A percentile compares a stretch with the other conserved stretches of the same genome.
Conservation (phyloP, 192 early-diverging fungal genomes). For the Backusella liffmaniae region DNA sequence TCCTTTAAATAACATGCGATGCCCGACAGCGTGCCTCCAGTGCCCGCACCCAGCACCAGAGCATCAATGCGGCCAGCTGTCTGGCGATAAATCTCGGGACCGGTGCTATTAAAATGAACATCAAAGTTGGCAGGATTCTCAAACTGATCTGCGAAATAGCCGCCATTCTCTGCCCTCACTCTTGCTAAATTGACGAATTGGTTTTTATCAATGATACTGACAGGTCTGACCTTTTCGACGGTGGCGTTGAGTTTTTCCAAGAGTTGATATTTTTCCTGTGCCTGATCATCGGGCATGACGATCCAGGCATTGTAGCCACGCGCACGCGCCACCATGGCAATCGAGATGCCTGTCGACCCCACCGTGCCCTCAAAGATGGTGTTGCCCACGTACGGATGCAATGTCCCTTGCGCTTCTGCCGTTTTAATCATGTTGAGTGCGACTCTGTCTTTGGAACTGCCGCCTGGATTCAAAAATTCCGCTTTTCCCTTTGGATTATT, state of each 20-base stretch:
- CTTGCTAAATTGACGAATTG: conserved; percentile 94
- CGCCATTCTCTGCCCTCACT: conserved; percentile 62
- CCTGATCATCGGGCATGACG: conserved; percentile 95
- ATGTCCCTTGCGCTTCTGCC: conserved; percentile 67
- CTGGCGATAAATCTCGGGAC: conserved; percentile 85
- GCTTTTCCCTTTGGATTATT: conserved; percentile 40
- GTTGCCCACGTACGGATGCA: conserved; percentile 71
- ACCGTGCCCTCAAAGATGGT: conserved; percentile 95
- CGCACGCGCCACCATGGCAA: conserved; percentile 88
- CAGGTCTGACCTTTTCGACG: conserved; percentile 90
- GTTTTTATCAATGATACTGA: conserved; percentile 84
- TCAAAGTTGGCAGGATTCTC: conserved; percentile 86
- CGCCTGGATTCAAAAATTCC: conserved; percentile 88
- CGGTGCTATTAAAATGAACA: conserved; percentile 80
- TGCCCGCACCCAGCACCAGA: conserved; percentile 87
- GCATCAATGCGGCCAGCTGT: conserved; percentile 72
- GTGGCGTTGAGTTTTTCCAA: conserved; percentile 80
- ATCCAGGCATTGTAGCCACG: conserved; percentile 93
- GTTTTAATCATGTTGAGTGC: conserved; percentile 83
- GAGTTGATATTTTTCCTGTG: conserved; percentile 85
- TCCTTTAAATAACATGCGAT: conserved; percentile 83
- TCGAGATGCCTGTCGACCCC: conserved; percentile 93
- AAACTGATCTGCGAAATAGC: conserved; percentile 93
- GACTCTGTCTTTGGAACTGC: conserved; percentile 91
- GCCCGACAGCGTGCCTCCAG: conserved; percentile 93